phyloP scores from a whole-genome alignment of 2,329 filamentous ascomycete genomes.

The Pestalotiopsis sp. region DNA sequence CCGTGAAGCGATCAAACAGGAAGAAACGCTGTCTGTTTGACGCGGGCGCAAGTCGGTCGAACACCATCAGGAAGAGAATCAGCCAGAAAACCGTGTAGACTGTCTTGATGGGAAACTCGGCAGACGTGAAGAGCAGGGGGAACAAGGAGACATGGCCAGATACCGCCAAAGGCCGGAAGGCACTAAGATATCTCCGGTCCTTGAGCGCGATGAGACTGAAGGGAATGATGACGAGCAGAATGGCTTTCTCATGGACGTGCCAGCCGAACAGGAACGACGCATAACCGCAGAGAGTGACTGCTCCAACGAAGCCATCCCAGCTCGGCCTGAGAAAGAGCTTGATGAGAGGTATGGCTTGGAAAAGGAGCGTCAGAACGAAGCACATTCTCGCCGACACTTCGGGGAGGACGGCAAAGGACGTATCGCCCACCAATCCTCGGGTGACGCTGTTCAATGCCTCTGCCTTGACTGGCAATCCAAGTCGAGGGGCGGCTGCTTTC shows the following conservation, averaged over 20 bases:
- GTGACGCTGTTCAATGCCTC: conserved; percentile 87
- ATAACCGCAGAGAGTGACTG: conserved; percentile 90
- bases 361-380: conserved; percentile 79
- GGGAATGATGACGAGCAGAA: conserved; percentile 90
- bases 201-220: conserved; percentile 91
- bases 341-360: conserved; percentile 77
- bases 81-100: conserved; percentile 94
- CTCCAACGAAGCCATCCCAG: conserved; percentile 88
- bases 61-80: conserved; percentile 79
- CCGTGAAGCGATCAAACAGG: conserved; percentile 85
- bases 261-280: conserved; percentile 97
- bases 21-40: conserved; percentile 81
- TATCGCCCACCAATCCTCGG: conserved; percentile 89
- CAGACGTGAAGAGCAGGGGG: conserved; percentile 86
- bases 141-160: conserved; percentile 95
- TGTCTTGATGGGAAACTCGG: conserved; percentile 93
- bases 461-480: conserved; percentile 73
- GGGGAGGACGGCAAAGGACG: conserved; percentile 89
- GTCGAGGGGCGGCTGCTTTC: conserved; percentile 71
- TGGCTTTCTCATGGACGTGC: conserved; percentile 98
- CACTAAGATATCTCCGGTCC: conserved; percentile 86
- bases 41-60: conserved; percentile 86
- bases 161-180: conserved; percentile 89
- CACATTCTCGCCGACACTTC: conserved; percentile 80
- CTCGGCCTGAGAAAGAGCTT: conserved; percentile 81